Percentiles rank a stretch among this genome's conserved stretches.
These are phyloP conservation scores for Amanita fuliginea DNA, from an alignment of 768 basidiomycete species.

Conservation along the genomic window DNA sequence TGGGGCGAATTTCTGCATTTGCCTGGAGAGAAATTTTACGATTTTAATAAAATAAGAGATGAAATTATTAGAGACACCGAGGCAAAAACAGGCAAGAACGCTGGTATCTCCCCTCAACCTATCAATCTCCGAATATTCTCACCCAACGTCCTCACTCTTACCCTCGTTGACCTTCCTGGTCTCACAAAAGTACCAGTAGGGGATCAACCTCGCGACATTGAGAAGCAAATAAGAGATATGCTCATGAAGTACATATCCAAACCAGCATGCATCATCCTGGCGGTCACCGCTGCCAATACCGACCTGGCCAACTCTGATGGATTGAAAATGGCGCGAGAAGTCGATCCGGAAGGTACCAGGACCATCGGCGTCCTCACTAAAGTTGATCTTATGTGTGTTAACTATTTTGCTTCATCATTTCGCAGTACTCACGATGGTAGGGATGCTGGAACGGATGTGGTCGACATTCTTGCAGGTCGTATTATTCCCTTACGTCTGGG, in stretches of 20 bases:
- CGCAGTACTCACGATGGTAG: conserved; percentile 26
- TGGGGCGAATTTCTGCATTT: conserved; percentile 99
- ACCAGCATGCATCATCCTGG: conserved; percentile 92
- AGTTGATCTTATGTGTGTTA: conserved; percentile 86
- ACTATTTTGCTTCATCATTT: background rate
- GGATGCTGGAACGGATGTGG: conserved; percentile 97
- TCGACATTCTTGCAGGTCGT: conserved; percentile 95
- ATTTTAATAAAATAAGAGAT: conserved; percentile 93
- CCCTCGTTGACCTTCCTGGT: conserved; percentile 95
- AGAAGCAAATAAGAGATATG: conserved; percentile 97
- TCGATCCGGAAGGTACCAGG: conserved; percentile 92
- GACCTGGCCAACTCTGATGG: conserved; percentile 99
- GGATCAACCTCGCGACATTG: conserved; percentile 94
- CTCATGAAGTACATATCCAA: conserved; percentile 90
- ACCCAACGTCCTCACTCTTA: conserved; percentile 93
- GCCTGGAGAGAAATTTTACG: conserved; percentile 95
- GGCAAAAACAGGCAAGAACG: conserved; percentile 96
- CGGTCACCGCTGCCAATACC: conserved; percentile 91
- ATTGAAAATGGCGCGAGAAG: conserved; percentile 89
- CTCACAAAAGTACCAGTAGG: conserved; percentile 92
- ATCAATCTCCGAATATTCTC: conserved; percentile 98
- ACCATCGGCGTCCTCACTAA: conserved; percentile 99
- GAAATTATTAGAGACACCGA: conserved; percentile 97
- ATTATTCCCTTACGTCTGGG: conserved; percentile 94
- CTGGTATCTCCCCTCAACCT: conserved; percentile 92